Base-by-base conservation (phyloP, 345 rosid species). In the Melaleuca alternifolia region DNA sequence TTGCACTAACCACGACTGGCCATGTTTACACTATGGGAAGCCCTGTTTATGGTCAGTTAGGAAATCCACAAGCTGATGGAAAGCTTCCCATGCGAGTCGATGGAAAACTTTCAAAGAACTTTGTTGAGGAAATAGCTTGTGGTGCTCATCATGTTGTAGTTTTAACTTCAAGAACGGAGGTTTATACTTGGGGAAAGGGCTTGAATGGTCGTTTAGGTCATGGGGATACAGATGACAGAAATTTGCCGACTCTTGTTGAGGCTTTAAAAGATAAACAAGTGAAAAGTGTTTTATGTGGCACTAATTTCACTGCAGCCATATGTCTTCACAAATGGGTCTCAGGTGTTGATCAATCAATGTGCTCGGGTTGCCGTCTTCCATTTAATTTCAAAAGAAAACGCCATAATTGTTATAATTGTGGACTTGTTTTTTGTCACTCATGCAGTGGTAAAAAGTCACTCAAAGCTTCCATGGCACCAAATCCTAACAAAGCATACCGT, bases 161-260 rank as follows among this genome's bases (percentile, higher is more conserved):
- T 89, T 88, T 95, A 85, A 94, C 96, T 86, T 95, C 96, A 85
- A 94, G 90, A 91, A 93, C 96, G 15, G 98, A 95, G 89, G 98
- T 95, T 87, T 95, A 92, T 89, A 95, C 95, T 51, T 95, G 98
- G 98, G 98, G 98, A 85, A 95, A 95, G 88, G 98, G 98, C 84
- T 92, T 94, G 83, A 93, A 93, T 90, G 96, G 98, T 85, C 93
- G 95, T 71, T 88, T 95, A 84, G 96, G 96, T 83, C 98, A 94
- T 57, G 98, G 98, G 21, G 95, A 93, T 89, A 86, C 89, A 23
- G 95, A 92, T 85, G 98, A 95, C 89, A 92, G 92, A 82, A 94
- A 90, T 89, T 90, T 85, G 50, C 98, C 98, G 18, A 75, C 93
- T 30, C 41, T 94, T 44, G 93, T 95, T 76, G 98, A 95, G 88